Conservation (phyloP, 2,329 filamentous ascomycete species). For the Harringtonia lauricola region DNA sequence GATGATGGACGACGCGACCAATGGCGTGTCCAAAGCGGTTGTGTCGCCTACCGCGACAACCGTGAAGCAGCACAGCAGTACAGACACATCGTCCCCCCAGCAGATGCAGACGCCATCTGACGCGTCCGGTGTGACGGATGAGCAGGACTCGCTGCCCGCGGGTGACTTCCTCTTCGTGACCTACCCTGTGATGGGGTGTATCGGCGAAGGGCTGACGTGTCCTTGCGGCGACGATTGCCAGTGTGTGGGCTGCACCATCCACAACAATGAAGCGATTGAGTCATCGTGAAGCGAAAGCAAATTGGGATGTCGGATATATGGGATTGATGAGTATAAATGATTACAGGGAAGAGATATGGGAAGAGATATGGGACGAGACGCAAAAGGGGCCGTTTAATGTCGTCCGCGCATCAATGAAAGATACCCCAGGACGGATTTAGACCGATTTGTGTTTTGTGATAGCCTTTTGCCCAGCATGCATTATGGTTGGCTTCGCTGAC, state of each 20-base stretch:
- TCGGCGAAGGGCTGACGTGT: constrained; percentile 26
- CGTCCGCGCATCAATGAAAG: too few species aligned
- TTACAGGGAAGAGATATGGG: too few species aligned
- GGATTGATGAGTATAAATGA: too few species aligned
- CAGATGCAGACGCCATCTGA: constrained; percentile 36
- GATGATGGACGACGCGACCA: constrained; percentile 8
- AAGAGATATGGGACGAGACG: too few species aligned
- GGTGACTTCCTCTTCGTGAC: constrained; percentile 49
- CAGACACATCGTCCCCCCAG: constrained; percentile 20
- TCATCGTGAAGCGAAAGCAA: background rate
- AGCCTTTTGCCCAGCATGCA: too few species aligned
- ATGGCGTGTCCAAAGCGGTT: background rate
- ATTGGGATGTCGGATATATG: background rate
- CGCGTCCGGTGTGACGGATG: constrained; percentile 34
- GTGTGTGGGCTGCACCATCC: constrained; percentile 59
- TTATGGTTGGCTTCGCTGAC: too few species aligned
- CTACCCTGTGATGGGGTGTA: constrained; percentile 13
- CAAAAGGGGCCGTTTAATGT: too few species aligned
- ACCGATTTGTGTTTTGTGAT: too few species aligned
- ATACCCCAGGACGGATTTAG: too few species aligned
- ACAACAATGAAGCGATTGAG: constrained; percentile 29
- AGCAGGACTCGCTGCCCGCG: constrained; percentile 35
- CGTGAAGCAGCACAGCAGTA: background rate
- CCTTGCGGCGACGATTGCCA: constrained; percentile 55
- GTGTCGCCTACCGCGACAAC: background rate